phyloP scores from a whole-genome alignment of 805 yeast genomes.

The Zygoascus bituminiphila region DNA sequence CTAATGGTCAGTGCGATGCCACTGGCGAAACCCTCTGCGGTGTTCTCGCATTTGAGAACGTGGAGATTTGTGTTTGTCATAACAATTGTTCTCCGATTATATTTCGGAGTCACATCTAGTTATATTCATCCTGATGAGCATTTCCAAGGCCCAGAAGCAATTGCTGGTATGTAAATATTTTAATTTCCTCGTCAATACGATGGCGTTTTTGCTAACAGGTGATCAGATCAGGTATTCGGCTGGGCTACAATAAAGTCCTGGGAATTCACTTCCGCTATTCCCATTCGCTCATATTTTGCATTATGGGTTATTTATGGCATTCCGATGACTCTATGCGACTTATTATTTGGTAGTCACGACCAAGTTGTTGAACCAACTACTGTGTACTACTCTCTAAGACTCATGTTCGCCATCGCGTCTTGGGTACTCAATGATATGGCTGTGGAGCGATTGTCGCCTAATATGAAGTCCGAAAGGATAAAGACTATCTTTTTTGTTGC shows the following conservation, averaged over 20 bases:
- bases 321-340: conserved; percentile 44
- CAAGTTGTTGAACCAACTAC: conserved; percentile 36
- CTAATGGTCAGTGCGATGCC: not conserved
- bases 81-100: conserved; percentile 41
- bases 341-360: conserved; percentile 19
- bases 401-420: conserved; percentile 36
- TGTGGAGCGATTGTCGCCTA: conserved; percentile 38
- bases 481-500: conserved; percentile 35
- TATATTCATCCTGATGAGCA: conserved; percentile 98
- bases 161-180: conserved; percentile 35
- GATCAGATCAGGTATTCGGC: conserved; percentile 29
- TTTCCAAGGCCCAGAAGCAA: conserved; percentile 78
- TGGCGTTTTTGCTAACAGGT: not conserved
- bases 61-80: conserved; percentile 44
- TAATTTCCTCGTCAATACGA: not conserved
- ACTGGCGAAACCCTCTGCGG: not conserved
- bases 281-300: conserved; percentile 67
- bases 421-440: conserved; percentile 34
- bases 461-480: conserved; percentile 41
- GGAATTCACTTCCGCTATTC: conserved; percentile 59
- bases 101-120: conserved; percentile 59
- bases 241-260: conserved; percentile 56
- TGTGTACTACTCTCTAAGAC: conserved; percentile 46
- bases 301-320: conserved; percentile 55
- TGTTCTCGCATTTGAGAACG: conserved; percentile 8